A percentile compares a stretch with the other conserved stretches of the same genome.
Conservation (phyloP, 805 yeast species). For the Myxozyma lipomycoides region DNA sequence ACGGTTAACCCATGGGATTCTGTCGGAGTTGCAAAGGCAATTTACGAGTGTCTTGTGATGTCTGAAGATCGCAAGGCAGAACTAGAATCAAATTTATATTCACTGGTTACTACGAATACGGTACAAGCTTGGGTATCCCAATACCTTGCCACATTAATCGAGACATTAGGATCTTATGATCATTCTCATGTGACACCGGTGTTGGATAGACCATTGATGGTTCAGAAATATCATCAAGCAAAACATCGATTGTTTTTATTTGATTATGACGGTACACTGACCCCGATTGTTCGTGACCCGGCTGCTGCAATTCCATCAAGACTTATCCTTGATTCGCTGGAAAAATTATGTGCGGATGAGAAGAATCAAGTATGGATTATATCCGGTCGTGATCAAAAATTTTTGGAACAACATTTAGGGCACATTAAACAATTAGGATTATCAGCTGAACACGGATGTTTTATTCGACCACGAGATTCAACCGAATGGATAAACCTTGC, state of each 20-base stretch:
- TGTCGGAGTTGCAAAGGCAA: conserved; percentile 83
- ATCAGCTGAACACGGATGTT: conserved; percentile 97
- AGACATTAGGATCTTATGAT: conserved; percentile 38
- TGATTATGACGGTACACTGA: conserved; percentile 96
- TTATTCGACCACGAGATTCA: conserved; percentile 62
- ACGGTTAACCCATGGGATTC: conserved; percentile 97
- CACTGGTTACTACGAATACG: conserved; percentile 63
- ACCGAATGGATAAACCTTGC: conserved; percentile 80
- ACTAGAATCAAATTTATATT: conserved; percentile 54
- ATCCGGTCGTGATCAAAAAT: conserved; percentile 89
- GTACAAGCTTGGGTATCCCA: conserved; percentile 70
- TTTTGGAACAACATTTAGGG: conserved; percentile 87
- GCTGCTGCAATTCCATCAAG: conserved; percentile 96
- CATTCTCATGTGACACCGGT: conserved; percentile 70
- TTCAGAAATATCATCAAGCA: conserved; percentile 57
- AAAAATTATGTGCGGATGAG: conserved; percentile 65
- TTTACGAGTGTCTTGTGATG: conserved; percentile 64
- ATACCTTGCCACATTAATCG: conserved; percentile 29
- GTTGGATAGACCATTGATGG: conserved; percentile 64
- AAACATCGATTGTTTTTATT: conserved; percentile 74
- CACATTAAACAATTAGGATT: conserved; percentile 63
- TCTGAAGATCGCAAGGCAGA: conserved; percentile 44
- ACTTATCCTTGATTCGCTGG: conserved; percentile 56
- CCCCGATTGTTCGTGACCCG: conserved; percentile 95
- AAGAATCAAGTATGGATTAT: conserved; percentile 89